phyloP scores from a whole-genome alignment of 106 monocot genomes.

The Acorus gramineus region DNA sequence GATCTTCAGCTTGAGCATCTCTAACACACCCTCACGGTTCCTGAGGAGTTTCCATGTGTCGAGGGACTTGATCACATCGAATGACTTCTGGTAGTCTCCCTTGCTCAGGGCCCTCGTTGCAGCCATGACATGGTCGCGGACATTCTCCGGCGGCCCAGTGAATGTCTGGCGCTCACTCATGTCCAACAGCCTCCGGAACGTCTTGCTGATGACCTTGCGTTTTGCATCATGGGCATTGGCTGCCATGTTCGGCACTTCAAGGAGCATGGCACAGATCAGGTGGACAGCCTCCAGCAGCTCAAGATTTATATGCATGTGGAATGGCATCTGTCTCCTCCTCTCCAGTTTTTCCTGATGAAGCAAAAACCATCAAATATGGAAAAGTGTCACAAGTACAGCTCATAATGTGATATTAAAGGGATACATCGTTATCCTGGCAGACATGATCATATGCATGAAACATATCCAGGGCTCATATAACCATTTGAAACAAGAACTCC shows the following conservation, averaged over 20 bases:
- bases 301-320: slow-evolving; percentile 98
- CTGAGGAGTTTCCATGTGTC: slow-evolving; percentile 78
- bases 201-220: slow-evolving; percentile 68
- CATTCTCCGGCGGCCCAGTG: slow-evolving; percentile 89
- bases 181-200: slow-evolving; percentile 81
- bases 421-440: no score
- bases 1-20: slow-evolving; percentile 67
- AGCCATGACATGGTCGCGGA: slow-evolving; percentile 82
- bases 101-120: slow-evolving; percentile 64
- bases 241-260: slow-evolving; percentile 92
- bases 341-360: slow-evolving; percentile 65
- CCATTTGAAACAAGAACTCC: no score
- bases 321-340: slow-evolving; percentile 83
- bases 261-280: slow-evolving; percentile 84
- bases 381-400: not conserved
- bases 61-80: slow-evolving; percentile 43
- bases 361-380: no score
- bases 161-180: slow-evolving; percentile 71
- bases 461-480: no score
- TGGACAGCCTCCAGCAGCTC: slow-evolving; percentile 93
- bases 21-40: slow-evolving; percentile 46
- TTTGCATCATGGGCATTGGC: slow-evolving; percentile 51
- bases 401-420: not conserved
- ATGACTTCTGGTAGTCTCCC: slow-evolving; percentile 61
- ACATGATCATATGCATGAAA: no score